phyloP scores from a whole-genome alignment of 2,329 filamentous ascomycete species.

The Aspergillus sojae region DNA sequence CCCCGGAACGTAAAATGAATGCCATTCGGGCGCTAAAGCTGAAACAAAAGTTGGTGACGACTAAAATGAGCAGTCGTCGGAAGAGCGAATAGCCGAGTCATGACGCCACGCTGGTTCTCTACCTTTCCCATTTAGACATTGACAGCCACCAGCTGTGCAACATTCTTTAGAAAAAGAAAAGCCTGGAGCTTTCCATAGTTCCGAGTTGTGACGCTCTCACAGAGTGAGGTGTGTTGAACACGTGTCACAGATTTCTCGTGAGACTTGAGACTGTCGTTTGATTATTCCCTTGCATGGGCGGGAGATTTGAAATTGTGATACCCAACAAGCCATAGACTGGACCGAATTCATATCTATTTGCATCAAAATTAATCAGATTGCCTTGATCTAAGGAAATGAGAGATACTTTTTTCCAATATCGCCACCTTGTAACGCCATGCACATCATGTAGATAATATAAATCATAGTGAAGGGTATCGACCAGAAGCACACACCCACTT shows the following conservation, averaged over 20 bases:
- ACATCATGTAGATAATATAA: conserved; percentile 9
- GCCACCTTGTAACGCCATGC: conserved; percentile 14
- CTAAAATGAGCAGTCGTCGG: neutral
- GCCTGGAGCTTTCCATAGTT: conserved; percentile 4
- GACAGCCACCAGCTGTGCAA: neutral
- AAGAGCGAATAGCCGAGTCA: neutral
- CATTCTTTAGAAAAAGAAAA: neutral
- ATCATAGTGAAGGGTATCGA: conserved; percentile 17
- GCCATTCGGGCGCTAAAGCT: conserved; percentile 13
- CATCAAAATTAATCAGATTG: neutral
- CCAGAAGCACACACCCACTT: neutral
- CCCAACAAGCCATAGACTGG: conserved; percentile 24
- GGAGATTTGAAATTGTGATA: conserved; percentile 11
- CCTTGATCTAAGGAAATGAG: conserved; percentile 1
- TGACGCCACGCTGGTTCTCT: neutral
- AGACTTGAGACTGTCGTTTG: conserved; percentile 4
- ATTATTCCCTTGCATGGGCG: neutral
- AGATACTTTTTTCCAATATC: neutral
- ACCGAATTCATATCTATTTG: conserved; percentile 7
- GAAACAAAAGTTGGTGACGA: conserved; percentile 17
- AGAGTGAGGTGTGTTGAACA: conserved; percentile 9
- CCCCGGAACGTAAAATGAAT: neutral
- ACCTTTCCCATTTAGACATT: neutral
- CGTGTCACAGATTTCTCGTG: conserved; percentile 3
- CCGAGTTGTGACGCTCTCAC: neutral